These are phyloP conservation scores for Aethionema arabicum DNA, from an alignment of 345 rosid species.

Conservation along the genomic window DNA sequence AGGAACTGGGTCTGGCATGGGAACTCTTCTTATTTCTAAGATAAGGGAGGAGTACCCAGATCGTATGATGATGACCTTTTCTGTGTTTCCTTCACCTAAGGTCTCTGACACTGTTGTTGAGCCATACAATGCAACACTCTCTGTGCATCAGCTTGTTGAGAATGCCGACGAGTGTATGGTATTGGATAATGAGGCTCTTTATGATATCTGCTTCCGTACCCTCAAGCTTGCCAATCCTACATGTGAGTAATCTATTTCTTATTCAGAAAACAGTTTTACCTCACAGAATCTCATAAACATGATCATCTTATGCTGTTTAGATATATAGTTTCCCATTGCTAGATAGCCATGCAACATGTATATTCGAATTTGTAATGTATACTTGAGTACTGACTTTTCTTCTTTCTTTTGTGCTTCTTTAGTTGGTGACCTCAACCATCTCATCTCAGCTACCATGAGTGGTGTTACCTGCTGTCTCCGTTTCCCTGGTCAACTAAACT, in stretches of 20 bases:
- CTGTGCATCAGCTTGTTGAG: conserved; percentile 45
- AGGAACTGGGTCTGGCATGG: conserved; percentile 49
- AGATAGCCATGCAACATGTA: not conserved
- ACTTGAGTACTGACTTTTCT: conserved; percentile 25
- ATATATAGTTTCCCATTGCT: not conserved
- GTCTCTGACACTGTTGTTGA: conserved; percentile 47
- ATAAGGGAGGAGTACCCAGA: conserved; percentile 45
- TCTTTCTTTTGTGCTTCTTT: conserved; percentile 3
- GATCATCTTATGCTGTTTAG: not conserved
- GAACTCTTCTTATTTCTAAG: conserved; percentile 42
- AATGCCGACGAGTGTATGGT: conserved; percentile 47
- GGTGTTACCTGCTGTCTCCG: conserved; percentile 47
- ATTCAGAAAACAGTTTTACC: not conserved
- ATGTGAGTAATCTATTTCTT: conserved; percentile 26
- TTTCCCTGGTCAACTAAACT: conserved; percentile 46
- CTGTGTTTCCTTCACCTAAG: conserved; percentile 46
- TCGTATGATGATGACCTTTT: conserved; percentile 46
- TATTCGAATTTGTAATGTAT: conserved; percentile 1
- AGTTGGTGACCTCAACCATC: conserved; percentile 48
- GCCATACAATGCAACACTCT: conserved; percentile 45
- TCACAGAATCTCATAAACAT: not conserved
- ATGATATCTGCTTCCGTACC: conserved; percentile 47
- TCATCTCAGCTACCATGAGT: conserved; percentile 46
- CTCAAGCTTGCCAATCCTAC: conserved; percentile 42
- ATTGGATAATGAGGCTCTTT: conserved; percentile 44